A percentile compares a stretch with the other conserved stretches of the same genome.
phyloP scores from a whole-genome alignment of 768 basidiomycete species.

The Amylocystis lapponica region DNA sequence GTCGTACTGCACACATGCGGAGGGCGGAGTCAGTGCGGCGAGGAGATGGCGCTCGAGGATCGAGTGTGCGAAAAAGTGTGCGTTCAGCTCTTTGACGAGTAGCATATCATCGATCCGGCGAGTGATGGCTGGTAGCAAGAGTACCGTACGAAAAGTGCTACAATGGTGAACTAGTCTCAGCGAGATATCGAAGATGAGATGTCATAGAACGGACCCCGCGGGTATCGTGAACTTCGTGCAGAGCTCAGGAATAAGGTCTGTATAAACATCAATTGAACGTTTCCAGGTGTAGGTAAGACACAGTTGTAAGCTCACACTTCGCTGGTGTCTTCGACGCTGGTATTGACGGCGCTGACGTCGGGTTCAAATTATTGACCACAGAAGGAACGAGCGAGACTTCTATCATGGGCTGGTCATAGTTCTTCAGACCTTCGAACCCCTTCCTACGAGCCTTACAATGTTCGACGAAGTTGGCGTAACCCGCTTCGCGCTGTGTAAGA shows the following conservation, averaged over 20 bases:
- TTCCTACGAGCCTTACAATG: conserved; percentile 59
- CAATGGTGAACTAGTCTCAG: not conserved
- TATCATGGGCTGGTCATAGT: conserved; percentile 66
- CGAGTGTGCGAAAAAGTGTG: conserved; percentile 54
- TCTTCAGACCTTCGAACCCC: conserved; percentile 53
- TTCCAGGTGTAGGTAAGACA: conserved; percentile 13
- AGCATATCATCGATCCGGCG: conserved; percentile 69
- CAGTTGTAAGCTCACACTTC: conserved; percentile 47
- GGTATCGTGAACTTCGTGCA: conserved; percentile 67
- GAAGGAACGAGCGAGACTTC: conserved; percentile 53
- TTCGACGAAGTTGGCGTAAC: conserved; percentile 56
- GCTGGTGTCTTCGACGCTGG: conserved; percentile 35
- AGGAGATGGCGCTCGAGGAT: conserved; percentile 58
- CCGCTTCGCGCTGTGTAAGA: conserved; percentile 48
- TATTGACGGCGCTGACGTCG: conserved; percentile 37
- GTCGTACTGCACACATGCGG: conserved; percentile 62
- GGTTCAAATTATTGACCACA: conserved; percentile 55
- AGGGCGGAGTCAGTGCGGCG: conserved; percentile 64
- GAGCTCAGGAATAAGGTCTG: conserved; percentile 83
- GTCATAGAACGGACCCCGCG: conserved; percentile 49
- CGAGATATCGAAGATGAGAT: not conserved
- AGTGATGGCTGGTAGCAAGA: conserved; percentile 70
- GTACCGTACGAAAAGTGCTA: conserved; percentile 63
- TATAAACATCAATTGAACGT: conserved; percentile 5
- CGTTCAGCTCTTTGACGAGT: conserved; percentile 75